These are phyloP conservation scores for Pythium brassicae DNA, from an alignment of 352 stramenopile genomes.

Conservation along the genomic window DNA sequence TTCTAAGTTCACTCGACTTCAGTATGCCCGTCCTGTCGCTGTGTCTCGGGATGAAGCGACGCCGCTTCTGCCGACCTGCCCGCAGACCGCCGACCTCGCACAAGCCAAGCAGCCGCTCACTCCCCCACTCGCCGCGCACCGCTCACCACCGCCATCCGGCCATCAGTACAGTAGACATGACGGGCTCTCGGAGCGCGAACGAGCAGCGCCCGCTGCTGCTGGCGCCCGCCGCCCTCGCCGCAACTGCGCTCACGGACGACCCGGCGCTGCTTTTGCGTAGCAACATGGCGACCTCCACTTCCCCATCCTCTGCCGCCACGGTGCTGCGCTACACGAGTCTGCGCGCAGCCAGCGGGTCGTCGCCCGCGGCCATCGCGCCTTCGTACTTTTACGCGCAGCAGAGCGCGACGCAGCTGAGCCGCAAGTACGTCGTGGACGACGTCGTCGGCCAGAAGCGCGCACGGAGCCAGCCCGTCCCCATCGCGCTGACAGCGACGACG, in stretches of 20 bases:
- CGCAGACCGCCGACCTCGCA: too few relatives aligned
- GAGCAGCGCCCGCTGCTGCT: slow-evolving; percentile 10
- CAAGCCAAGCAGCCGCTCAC: too few relatives aligned
- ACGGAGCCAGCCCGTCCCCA: slow-evolving; percentile 3
- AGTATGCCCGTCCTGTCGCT: too few relatives aligned
- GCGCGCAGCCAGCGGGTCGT: not conserved
- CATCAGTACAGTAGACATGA: too few relatives aligned
- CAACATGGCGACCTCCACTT: not conserved
- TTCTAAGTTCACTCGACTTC: too few relatives aligned
- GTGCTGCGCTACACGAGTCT: slow-evolving; percentile 8
- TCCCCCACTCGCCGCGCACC: too few relatives aligned
- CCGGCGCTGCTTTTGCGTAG: not conserved
- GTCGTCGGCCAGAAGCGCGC: slow-evolving; percentile 15
- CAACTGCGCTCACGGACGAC: not conserved
- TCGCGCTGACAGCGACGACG: too few relatives aligned
- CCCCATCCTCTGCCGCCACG: too few relatives aligned
- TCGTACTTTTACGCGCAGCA: slow-evolving; percentile 5
- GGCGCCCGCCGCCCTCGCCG: too few relatives aligned
- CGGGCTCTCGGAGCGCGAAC: not conserved
- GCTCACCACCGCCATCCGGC: too few relatives aligned
- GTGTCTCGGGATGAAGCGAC: too few relatives aligned
- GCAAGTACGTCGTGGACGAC: slow-evolving; percentile 29
- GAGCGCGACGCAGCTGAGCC: slow-evolving; percentile 4
- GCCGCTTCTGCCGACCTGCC: too few relatives aligned
- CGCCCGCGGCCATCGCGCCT: slow-evolving; percentile 2